These are phyloP conservation scores for Camelina hispida DNA, from an alignment of 345 rosid genomes.

Conservation along the genomic window DNA sequence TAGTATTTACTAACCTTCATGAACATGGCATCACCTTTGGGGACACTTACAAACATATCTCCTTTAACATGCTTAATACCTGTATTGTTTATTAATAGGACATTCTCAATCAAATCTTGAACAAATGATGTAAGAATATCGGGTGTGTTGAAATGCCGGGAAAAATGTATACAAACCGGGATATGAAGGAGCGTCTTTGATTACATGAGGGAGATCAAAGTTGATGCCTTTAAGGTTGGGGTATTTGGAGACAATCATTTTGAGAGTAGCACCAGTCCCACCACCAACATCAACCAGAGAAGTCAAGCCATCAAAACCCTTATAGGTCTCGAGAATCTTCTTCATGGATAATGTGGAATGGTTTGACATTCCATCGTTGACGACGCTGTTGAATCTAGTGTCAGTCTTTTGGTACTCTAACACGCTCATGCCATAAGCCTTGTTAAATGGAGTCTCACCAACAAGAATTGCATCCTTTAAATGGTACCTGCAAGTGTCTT, in stretches of 20 bases:
- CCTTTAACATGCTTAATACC: conserved; percentile 71
- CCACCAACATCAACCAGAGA: conserved; percentile 73
- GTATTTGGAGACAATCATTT: conserved; percentile 53
- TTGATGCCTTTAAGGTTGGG: conserved; percentile 56
- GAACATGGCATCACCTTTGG: conserved; percentile 56
- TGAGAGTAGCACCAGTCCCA: conserved; percentile 56
- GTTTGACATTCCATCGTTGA: conserved; percentile 55
- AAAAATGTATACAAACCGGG: background rate
- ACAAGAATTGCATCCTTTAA: conserved; percentile 54
- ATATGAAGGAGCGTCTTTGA: conserved; percentile 43
- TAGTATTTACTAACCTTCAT: conserved; percentile 59
- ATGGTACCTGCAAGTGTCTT: conserved; percentile 37
- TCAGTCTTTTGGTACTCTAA: background rate
- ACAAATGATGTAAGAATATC: background rate
- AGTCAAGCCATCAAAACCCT: conserved; percentile 54
- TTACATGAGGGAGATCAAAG: conserved; percentile 50
- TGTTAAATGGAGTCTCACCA: conserved; percentile 60
- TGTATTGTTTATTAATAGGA: background rate
- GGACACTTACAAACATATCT: conserved; percentile 35
- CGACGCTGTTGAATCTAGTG: conserved; percentile 45
- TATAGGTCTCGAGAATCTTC: conserved; percentile 53
- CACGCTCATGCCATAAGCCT: conserved; percentile 52
- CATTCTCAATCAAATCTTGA: background rate
- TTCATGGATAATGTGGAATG: conserved; percentile 53
- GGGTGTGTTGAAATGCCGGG: background rate